Conservation (phyloP, 768 basidiomycete species). For the Hemileccinum impolitum region DNA sequence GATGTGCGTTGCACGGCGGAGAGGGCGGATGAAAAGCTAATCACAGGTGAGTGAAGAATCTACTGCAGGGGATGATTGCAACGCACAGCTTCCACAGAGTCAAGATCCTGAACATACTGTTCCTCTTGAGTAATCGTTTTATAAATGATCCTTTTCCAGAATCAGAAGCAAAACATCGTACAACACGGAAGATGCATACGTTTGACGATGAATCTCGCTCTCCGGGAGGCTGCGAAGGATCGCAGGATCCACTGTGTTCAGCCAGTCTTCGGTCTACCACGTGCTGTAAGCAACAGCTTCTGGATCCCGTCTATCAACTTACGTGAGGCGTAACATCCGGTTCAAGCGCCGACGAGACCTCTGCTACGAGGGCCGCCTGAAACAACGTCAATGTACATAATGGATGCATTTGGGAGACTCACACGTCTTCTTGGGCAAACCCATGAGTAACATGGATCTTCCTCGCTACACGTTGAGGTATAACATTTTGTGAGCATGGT, state of each 20-base stretch:
- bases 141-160: conserved; percentile 58
- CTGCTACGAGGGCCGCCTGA: conserved; percentile 24
- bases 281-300: neutral
- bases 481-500: conserved; percentile 91
- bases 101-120: conserved; percentile 85
- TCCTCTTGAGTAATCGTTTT: conserved; percentile 88
- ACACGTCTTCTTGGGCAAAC: conserved; percentile 70
- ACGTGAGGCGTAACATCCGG: conserved; percentile 30
- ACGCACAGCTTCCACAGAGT: conserved; percentile 69
- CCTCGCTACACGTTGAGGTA: conserved; percentile 80
- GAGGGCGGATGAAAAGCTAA: conserved; percentile 54
- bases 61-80: conserved; percentile 6
- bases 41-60: conserved; percentile 32
- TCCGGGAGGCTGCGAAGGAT: conserved; percentile 59
- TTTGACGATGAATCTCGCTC: conserved; percentile 82
- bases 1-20: conserved; percentile 53
- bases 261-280: conserved; percentile 47
- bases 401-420: conserved; percentile 12
- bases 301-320: conserved; percentile 30
- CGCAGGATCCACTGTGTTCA: conserved; percentile 44
- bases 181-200: conserved; percentile 31
- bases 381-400: conserved; percentile 12
- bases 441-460: conserved; percentile 76
- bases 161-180: neutral
- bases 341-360: conserved; percentile 18